Evolutionary conservation across 495 filamentous ascomycete species (phyloP).

Genomic region (Parmelia sp.): DNA sequence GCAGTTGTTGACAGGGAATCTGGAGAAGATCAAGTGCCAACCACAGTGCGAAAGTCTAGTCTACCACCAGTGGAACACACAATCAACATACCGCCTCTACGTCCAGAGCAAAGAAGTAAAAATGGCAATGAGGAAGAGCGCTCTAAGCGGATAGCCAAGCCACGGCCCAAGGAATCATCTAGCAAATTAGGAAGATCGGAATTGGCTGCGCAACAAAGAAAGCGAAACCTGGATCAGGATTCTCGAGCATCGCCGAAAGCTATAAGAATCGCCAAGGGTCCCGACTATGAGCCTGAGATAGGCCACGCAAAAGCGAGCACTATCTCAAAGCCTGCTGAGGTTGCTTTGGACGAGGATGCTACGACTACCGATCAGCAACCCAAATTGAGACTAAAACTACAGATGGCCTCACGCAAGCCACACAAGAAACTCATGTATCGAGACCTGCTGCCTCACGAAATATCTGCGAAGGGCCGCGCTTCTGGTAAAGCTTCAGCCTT

Average conservation of each 20-base stretch:
- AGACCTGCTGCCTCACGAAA: slow-evolving; percentile 33
- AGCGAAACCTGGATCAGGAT: background rate
- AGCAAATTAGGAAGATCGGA: background rate
- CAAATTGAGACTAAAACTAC: slow-evolving; percentile 25
- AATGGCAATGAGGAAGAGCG: background rate
- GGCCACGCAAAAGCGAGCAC: background rate
- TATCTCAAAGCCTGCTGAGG: slow-evolving; percentile 10
- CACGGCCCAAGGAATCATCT: background rate
- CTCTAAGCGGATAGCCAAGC: background rate
- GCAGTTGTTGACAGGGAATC: background rate
- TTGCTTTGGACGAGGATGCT: slow-evolving; percentile 9
- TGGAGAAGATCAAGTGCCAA: background rate
- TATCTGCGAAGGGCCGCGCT: background rate
- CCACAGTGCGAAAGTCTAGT: background rate
- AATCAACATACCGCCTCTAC: background rate
- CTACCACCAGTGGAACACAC: background rate
- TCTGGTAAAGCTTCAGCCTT: background rate
- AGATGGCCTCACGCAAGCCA: slow-evolving; percentile 35
- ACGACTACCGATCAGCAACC: background rate
- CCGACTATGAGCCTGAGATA: background rate
- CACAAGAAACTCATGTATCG: slow-evolving; percentile 46
- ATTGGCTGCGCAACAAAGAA: background rate
- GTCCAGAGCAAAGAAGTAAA: background rate
- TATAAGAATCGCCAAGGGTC: background rate
- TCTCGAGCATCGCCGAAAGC: background rate